phyloP scores from a whole-genome alignment of 2,329 filamentous ascomycete species.

The Penicillium sclerotiorum region DNA sequence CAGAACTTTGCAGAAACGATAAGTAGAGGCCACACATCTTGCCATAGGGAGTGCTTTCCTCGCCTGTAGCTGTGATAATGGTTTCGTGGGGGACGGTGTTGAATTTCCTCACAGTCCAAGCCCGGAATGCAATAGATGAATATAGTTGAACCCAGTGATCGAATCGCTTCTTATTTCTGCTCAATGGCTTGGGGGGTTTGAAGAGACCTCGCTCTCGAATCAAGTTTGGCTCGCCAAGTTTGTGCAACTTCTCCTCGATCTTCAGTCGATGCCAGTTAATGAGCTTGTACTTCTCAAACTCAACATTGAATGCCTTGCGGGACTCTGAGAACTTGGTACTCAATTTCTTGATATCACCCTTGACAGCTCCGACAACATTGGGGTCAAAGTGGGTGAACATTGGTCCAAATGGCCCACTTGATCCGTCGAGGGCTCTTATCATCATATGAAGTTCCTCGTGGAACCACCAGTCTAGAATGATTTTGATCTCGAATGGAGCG shows the following conservation, averaged over 20 bases:
- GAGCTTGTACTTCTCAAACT: conserved; percentile 9
- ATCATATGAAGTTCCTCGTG: conserved; percentile 15
- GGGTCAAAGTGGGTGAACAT: neutral
- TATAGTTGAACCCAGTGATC: conserved; percentile 15
- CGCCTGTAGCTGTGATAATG: neutral
- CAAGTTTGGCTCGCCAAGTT: conserved; percentile 15
- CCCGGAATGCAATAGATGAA: neutral
- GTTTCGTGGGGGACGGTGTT: neutral
- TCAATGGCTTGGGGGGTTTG: conserved; percentile 27
- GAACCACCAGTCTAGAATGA: conserved; percentile 2
- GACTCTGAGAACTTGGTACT: neutral
- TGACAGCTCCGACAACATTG: neutral
- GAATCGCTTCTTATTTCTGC: conserved; percentile 24
- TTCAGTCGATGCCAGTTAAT: conserved; percentile 30
- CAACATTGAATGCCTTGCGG: conserved; percentile 8
- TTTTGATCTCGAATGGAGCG: conserved; percentile 25
- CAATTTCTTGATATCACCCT: neutral
- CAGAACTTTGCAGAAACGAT: neutral
- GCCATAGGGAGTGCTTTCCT: neutral
- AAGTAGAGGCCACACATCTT: neutral
- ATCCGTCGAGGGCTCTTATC: conserved; percentile 4
- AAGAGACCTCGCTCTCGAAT: conserved; percentile 17
- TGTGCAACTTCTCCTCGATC: conserved; percentile 22
- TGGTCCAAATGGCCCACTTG: neutral
- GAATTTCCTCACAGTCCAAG: neutral